Evolutionary conservation across 2,329 filamentous ascomycete species (phyloP).

Genomic region (Tolypocladium ovalisporum): DNA sequence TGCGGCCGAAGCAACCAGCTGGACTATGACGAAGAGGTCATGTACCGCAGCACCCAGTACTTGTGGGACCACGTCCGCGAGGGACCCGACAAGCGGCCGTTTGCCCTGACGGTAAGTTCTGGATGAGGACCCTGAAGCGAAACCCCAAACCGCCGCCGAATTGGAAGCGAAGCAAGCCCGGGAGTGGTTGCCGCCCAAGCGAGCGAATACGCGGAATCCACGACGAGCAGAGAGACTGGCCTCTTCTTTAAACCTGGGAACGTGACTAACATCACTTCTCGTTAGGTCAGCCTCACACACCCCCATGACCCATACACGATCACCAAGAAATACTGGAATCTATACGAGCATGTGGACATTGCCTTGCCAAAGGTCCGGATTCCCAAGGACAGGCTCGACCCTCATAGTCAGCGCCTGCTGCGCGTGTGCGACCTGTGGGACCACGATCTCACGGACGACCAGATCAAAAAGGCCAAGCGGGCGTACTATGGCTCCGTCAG

Average conservation of each 20-base stretch:
- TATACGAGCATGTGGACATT: slow-evolving; percentile 84
- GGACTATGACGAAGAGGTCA: slow-evolving; percentile 92
- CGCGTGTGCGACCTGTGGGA: slow-evolving; percentile 82
- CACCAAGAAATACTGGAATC: slow-evolving; percentile 84
- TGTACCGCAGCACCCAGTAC: slow-evolving; percentile 84
- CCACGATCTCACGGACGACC: slow-evolving; percentile 71
- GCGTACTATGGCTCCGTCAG: slow-evolving; percentile 91
- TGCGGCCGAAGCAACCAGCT: slow-evolving; percentile 90
- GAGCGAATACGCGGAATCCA: background rate
- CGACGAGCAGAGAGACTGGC: background rate
- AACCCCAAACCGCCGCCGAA: background rate
- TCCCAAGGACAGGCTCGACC: slow-evolving; percentile 69
- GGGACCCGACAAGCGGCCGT: slow-evolving; percentile 61
- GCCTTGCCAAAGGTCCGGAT: slow-evolving; percentile 69
- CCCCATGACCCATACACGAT: slow-evolving; percentile 95
- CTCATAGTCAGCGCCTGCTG: slow-evolving; percentile 77
- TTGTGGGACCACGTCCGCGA: slow-evolving; percentile 84
- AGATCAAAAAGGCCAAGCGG: slow-evolving; percentile 73
- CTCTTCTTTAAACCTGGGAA: background rate
- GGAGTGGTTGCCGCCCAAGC: background rate
- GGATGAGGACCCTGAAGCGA: background rate
- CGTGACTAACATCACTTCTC: background rate
- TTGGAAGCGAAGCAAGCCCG: background rate
- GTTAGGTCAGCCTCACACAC: slow-evolving; percentile 73
- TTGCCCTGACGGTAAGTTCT: slow-evolving; percentile 59